Evolutionary conservation across 192 early-diverging fungal genomes (phyloP), one percentile per base, ranked within the genome.

Genomic region (Coemansia umbellata): DNA sequence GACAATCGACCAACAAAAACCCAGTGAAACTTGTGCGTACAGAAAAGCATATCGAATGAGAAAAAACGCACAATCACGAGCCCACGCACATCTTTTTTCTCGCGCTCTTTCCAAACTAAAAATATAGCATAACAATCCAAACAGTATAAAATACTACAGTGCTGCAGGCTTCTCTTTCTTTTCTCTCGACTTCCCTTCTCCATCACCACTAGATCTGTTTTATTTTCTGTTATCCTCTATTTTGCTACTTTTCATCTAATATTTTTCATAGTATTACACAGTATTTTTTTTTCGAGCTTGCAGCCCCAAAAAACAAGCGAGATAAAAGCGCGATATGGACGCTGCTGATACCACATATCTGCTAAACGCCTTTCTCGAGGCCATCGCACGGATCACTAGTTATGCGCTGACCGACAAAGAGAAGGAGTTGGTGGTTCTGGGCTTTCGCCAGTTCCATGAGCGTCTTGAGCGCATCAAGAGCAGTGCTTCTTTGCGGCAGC

Each of bases 401-500:
- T 78, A 78, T 47, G 78, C 81, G 40, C 55, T 88, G 50, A 84
- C 86, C 21, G 80, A 85, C 69, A 68, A 74, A 23, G 86, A 88
- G 42, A 82, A 84, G 8, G 86, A 88, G 57, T 64, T 69, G 8
- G 71, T 85, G 23, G 71, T 85, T 19, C 44, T 60, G 0, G 78
- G 81, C 5, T 78, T 88, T 36, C 80, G 69, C 17, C 69, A 66
- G 31, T 84, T 88, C 63, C 82, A 85, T 57, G 69, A 82, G 52
- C 80, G 74, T n/a, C 69, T 88, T n/a, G 72, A 81, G 50, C 74
- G 84, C 30, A 63, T 85, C n/a, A 82, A 73, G 66, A 83, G 81
- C 81, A 78, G 60, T 18, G 21, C 53, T 19, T 59, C 56, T 3
- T 49, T 67, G 41, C 50, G 53, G 22, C 58, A 41, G 19, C 57